Evolutionary conservation across 768 basidiomycete species (phyloP).

Genomic region (Vararia minispora): DNA sequence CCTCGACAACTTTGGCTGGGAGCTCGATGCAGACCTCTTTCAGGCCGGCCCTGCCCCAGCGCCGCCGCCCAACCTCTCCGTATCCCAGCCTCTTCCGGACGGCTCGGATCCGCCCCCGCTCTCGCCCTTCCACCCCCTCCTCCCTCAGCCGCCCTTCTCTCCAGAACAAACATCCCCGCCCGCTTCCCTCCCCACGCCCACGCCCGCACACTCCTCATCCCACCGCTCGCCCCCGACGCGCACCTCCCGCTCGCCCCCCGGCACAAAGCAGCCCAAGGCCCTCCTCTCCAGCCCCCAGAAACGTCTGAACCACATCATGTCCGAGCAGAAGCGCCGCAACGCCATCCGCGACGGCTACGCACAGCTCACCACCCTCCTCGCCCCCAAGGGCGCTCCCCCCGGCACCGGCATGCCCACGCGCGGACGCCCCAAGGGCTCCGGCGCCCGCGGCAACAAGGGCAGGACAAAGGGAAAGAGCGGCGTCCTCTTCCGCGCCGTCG

Average conservation of each 20-base stretch:
- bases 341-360: conserved; percentile 87
- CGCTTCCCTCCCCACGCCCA: not conserved
- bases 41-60: not conserved
- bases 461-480: conserved; percentile 84
- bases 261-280: conserved; percentile 31
- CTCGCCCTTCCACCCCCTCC: conserved; percentile 1
- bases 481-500: conserved; percentile 76
- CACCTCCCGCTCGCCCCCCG: conserved; percentile 4
- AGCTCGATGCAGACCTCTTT: conserved; percentile 37
- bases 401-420: conserved; percentile 62
- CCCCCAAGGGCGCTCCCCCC: conserved; percentile 62
- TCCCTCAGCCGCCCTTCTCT: conserved; percentile 1
- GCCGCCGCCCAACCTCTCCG: conserved; percentile 4
- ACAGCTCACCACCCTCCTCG: conserved; percentile 70
- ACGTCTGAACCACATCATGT: conserved; percentile 87
- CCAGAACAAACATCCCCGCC: not conserved
- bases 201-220: not conserved
- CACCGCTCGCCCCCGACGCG: conserved; percentile 4
- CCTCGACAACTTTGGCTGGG: conserved; percentile 72
- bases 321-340: conserved; percentile 88
- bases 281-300: conserved; percentile 79
- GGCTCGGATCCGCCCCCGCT: conserved; percentile 8
- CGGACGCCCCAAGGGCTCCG: conserved; percentile 73
- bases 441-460: conserved; percentile 38
- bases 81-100: conserved; percentile 8